phyloP scores from a whole-genome alignment of 2,329 filamentous ascomycete genomes.

The Phyllosticta citribraziliensis region DNA sequence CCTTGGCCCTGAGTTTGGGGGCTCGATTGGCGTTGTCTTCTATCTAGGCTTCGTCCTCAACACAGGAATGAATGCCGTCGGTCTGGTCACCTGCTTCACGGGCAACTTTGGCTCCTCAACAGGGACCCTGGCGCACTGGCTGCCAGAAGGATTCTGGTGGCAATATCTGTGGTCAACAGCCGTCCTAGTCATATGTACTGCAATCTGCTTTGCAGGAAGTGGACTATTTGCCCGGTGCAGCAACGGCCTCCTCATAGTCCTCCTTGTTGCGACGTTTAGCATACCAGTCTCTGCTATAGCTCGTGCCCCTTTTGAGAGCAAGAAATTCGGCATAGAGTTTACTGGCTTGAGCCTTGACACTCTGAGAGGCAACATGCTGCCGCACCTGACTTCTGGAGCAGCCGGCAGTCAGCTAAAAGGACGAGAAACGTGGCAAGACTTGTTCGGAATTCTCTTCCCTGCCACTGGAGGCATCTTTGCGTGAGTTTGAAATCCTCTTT shows the following conservation, averaged over 20 bases:
- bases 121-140: constrained; percentile 48
- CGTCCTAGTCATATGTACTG: constrained; percentile 61
- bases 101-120: constrained; percentile 57
- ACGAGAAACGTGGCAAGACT: constrained; percentile 62
- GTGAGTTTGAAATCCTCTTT: constrained; percentile 23
- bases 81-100: constrained; percentile 71
- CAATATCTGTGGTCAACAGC: constrained; percentile 65
- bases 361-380: constrained; percentile 63
- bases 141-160: constrained; percentile 67
- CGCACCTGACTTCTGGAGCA: constrained; percentile 52
- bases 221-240: constrained; percentile 71
- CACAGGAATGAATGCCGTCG: constrained; percentile 78
- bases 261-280: constrained; percentile 65
- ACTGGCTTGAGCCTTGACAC: constrained; percentile 67
- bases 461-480: constrained; percentile 53
- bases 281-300: constrained; percentile 71
- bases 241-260: constrained; percentile 61
- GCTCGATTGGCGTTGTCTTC: constrained; percentile 78
- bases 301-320: constrained; percentile 56
- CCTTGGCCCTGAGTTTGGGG: constrained; percentile 78
- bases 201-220: constrained; percentile 69
- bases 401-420: constrained; percentile 53
- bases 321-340: constrained; percentile 57
- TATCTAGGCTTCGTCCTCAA: constrained; percentile 86
- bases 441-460: constrained; percentile 82